Conservation (phyloP, 1,284 basidiomycete species). For the Pyrrhoderma noxium region DNA sequence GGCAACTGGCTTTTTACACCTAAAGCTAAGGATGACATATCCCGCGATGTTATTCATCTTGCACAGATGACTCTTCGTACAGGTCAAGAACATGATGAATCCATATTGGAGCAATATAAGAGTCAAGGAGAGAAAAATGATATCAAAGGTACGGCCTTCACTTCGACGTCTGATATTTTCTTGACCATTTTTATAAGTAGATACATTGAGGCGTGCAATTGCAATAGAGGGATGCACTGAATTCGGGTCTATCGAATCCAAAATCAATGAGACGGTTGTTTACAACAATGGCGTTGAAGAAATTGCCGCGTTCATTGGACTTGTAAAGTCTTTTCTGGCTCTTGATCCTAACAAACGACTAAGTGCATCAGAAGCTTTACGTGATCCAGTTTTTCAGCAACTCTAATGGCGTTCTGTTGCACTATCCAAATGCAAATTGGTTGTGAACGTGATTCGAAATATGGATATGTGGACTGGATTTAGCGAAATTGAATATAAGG, state of each 20-base stretch:
- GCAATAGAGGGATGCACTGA: not conserved
- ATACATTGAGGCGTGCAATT: not conserved
- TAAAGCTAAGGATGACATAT: conserved; percentile 18
- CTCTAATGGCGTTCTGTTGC: not conserved
- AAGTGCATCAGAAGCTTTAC: not conserved
- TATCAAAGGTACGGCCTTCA: not conserved
- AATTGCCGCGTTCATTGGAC: not conserved
- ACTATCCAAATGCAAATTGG: no score
- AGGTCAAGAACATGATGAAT: conserved; percentile 19
- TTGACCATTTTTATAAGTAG: not conserved
- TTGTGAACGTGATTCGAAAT: no score
- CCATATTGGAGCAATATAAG: conserved; percentile 1
- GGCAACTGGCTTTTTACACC: conserved; percentile 9
- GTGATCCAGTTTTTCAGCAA: not conserved
- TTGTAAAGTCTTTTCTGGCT: not conserved
- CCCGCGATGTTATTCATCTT: conserved; percentile 23
- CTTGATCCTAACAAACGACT: not conserved
- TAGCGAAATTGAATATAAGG: no score
- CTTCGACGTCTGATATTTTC: not conserved
- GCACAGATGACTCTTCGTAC: conserved; percentile 23
- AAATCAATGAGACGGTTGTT: not conserved
- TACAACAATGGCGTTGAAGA: not conserved
- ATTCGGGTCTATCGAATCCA: conserved; percentile 2
- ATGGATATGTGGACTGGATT: no score
- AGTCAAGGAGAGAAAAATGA: not conserved